Evolutionary conservation across 2,329 filamentous ascomycete genomes (phyloP).

Genomic region (Chaetomium sp.): DNA sequence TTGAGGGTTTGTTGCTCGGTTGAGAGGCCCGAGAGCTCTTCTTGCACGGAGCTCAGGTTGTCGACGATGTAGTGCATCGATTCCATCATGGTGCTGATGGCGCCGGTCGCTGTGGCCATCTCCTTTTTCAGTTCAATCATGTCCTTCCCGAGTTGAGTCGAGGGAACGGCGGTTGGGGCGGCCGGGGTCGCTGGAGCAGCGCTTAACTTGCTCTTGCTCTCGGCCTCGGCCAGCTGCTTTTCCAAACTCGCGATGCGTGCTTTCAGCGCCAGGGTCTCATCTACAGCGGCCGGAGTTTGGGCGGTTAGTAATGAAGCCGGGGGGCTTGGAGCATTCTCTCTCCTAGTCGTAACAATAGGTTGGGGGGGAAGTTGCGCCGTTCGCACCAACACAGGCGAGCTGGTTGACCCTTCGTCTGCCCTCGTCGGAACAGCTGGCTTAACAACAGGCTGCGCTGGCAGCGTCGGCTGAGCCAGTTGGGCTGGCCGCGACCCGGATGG

Average conservation of each 20-base stretch:
- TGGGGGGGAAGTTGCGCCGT: neutral
- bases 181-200: neutral
- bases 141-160: conserved; percentile 6
- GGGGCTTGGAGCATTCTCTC: neutral
- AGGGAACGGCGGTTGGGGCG: neutral
- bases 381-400: too few species aligned
- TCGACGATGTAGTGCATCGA: conserved; percentile 32
- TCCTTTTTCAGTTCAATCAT: conserved; percentile 15
- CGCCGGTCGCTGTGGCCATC: conserved; percentile 21
- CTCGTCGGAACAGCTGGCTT: neutral
- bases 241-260: conserved; percentile 19
- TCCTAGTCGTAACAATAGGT: neutral
- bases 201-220: conserved; percentile 9
- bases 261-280: conserved; percentile 6
- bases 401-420: neutral
- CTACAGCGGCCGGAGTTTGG: neutral
- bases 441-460: neutral
- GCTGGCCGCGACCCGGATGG: neutral
- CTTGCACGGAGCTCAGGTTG: conserved; percentile 22
- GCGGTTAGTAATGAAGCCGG: neutral
- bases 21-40: conserved; percentile 16
- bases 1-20: conserved; percentile 14
- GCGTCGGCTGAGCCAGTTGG: neutral
- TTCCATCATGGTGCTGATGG: conserved; percentile 29
- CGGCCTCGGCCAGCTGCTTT: conserved; percentile 20